Conservation (phyloP, 1,284 basidiomycete species). For the Sporisorium exsertum region DNA sequence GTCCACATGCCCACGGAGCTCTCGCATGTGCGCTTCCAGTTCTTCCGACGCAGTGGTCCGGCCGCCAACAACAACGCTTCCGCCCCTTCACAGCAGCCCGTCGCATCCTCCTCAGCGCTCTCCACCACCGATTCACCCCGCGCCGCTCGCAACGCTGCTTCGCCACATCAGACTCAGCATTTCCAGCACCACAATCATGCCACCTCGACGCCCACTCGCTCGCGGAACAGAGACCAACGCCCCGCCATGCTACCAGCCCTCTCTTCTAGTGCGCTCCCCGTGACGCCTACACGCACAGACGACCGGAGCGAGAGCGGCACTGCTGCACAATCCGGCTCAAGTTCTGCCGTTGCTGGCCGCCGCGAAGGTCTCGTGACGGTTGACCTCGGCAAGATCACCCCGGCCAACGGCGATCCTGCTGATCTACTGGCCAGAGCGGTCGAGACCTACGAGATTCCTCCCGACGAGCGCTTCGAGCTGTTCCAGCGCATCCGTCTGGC, state of each 20-base stretch:
- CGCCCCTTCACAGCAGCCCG: slow-evolving; percentile 19
- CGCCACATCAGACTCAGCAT: slow-evolving; percentile 30
- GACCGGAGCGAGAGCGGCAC: slow-evolving; percentile 15
- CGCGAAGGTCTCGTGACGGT: slow-evolving; percentile 60
- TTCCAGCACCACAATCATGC: slow-evolving; percentile 20
- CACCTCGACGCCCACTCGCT: slow-evolving; percentile 41
- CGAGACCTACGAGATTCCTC: slow-evolving; percentile 80
- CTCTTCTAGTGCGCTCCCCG: slow-evolving; percentile 27
- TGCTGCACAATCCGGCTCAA: not conserved
- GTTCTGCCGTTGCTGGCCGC: slow-evolving; percentile 14
- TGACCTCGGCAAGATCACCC: slow-evolving; percentile 41
- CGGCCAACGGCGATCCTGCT: slow-evolving; percentile 30
- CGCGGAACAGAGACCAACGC: slow-evolving; percentile 37
- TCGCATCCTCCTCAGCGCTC: slow-evolving; percentile 20
- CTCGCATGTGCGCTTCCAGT: slow-evolving; percentile 70
- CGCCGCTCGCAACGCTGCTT: slow-evolving; percentile 12
- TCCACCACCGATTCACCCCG: slow-evolving; percentile 28
- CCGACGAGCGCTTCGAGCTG: slow-evolving; percentile 87
- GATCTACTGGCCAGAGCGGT: slow-evolving; percentile 79
- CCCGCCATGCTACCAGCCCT: slow-evolving; percentile 39
- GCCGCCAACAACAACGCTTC: slow-evolving; percentile 10
- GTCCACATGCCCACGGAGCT: slow-evolving; percentile 64
- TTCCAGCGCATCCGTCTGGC: slow-evolving; percentile 88
- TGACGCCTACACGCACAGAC: slow-evolving; percentile 30
- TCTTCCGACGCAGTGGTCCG: slow-evolving; percentile 68